These are phyloP conservation scores for Fraxinus sp. DNA, from an alignment of 305 asterid species.

Conservation along the genomic window DNA sequence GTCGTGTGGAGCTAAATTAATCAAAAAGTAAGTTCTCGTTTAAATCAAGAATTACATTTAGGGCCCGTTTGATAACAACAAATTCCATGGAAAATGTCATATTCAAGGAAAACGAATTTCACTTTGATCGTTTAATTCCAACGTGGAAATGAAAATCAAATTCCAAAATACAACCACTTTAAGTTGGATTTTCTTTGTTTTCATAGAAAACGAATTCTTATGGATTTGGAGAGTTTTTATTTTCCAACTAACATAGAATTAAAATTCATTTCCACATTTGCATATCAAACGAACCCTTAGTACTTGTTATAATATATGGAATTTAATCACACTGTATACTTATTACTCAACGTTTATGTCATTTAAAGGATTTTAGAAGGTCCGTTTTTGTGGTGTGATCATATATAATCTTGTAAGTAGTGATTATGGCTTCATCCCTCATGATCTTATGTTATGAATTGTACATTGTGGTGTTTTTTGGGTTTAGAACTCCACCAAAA, in stretches of 20 bases:
- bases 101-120: no score
- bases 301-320: background rate
- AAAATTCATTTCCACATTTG: no score
- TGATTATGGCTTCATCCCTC: background rate
- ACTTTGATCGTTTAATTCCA: no score
- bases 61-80: background rate
- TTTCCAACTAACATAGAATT: no score
- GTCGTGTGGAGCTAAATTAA: slow-evolving; percentile 61
- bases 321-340: background rate
- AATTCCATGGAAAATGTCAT: no score
- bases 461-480: background rate
- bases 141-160: no score
- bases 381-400: background rate
- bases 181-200: no score
- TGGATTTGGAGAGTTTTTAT: no score
- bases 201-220: no score
- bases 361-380: background rate
- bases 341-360: background rate
- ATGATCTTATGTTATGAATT: background rate
- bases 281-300: no score
- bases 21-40: slow-evolving; percentile 55
- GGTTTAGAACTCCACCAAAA: slow-evolving; percentile 54
- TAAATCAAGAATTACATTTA: background rate
- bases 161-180: no score
- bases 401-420: background rate